Evolutionary conservation across 169 alveolate species (phyloP).

Genomic region (Blepharisma undulans): DNA sequence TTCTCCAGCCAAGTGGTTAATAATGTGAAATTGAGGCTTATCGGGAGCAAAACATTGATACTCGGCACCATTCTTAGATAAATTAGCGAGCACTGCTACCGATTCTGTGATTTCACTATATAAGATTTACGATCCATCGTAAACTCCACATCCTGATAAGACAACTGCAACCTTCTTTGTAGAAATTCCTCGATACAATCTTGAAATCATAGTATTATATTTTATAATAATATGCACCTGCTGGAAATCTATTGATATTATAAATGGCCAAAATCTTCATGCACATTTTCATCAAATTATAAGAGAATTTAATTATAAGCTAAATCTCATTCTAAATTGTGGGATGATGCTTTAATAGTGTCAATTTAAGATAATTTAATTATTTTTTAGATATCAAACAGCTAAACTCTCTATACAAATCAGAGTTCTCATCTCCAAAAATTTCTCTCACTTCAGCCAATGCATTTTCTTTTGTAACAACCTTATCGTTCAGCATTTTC

Average conservation of each 20-base stretch:
- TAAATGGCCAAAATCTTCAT: no score
- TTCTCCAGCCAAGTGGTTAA: constrained; percentile 63
- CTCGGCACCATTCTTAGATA: constrained; percentile 39
- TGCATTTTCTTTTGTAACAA: constrained; percentile 16
- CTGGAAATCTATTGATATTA: no score
- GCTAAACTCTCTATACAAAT: constrained; percentile 4
- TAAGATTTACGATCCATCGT: constrained; percentile 59
- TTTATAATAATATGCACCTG: neutral
- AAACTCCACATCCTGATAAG: constrained; percentile 73
- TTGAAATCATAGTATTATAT: neutral
- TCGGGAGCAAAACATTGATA: constrained; percentile 59
- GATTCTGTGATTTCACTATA: constrained; percentile 64
- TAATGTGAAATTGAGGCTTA: constrained; percentile 46
- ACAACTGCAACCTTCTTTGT: constrained; percentile 58
- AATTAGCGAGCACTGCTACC: constrained; percentile 49
- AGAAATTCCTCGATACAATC: neutral
- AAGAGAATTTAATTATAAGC: no score
- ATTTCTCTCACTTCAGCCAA: neutral
- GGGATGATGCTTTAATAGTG: no score
- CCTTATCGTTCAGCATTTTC: constrained; percentile 22
- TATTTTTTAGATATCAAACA: neutral
- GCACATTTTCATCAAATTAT: no score
- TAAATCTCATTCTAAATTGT: no score
- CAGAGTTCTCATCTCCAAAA: constrained; percentile 26
- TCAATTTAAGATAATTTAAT: neutral